Evolutionary conservation across 2,329 filamentous ascomycete genomes (phyloP).

Genomic region (Penicillium sp.): DNA sequence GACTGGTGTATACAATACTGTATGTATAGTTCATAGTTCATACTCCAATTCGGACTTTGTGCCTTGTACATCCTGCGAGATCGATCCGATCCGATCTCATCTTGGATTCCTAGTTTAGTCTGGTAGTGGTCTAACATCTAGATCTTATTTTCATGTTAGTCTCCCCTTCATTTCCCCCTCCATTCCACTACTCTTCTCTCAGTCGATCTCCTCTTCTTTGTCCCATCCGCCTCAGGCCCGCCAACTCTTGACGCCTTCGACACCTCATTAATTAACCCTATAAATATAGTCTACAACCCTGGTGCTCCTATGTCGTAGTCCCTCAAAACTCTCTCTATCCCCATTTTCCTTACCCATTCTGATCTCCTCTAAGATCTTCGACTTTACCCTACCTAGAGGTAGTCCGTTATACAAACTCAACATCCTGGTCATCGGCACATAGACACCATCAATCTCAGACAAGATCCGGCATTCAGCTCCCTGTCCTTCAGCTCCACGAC

Average conservation of each 20-base stretch:
- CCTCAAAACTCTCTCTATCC: neutral
- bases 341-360: neutral
- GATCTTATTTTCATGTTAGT: neutral
- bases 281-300: slow-evolving; percentile 3
- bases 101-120: neutral
- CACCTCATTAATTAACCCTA: slow-evolving; percentile 2
- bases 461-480: neutral
- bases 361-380: neutral
- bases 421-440: neutral
- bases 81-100: neutral
- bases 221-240: slow-evolving; percentile 8
- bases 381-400: neutral
- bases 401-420: neutral
- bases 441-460: neutral
- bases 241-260: slow-evolving; percentile 1
- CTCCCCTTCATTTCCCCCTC: neutral
- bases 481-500: neutral
- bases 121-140: neutral
- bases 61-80: neutral
- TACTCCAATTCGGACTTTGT: neutral
- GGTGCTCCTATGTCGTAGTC: neutral
- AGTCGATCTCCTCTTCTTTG: neutral
- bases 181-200: neutral
- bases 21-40: neutral
- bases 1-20: neutral